Conservation (phyloP, 306 rosid species). For the Mucuna pruriens region DNA sequence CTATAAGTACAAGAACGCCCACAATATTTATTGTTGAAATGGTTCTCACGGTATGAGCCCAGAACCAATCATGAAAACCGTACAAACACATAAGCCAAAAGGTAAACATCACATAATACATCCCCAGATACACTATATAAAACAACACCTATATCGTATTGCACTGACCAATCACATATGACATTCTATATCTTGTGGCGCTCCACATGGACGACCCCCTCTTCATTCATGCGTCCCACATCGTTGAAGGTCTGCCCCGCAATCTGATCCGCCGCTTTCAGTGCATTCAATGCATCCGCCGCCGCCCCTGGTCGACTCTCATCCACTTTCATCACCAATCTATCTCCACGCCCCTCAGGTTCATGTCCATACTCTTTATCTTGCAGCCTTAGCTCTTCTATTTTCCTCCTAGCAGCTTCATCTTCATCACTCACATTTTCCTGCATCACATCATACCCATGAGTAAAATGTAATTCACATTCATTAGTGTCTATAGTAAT, state of each 20-base stretch:
- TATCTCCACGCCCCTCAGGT: constrained; percentile 15
- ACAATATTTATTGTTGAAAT: not conserved
- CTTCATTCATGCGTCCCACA: constrained; percentile 57
- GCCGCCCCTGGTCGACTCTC: constrained; percentile 55
- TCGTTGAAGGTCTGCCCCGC: constrained; percentile 72
- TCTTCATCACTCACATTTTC: constrained; percentile 55
- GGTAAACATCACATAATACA: not conserved
- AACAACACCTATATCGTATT: not conserved
- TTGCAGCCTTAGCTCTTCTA: constrained; percentile 52
- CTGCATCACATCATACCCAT: constrained; percentile 43
- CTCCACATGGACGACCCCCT: constrained; percentile 39
- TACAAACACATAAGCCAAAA: not conserved
- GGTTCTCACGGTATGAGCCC: not conserved
- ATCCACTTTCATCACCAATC: constrained; percentile 39
- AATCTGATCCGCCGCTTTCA: constrained; percentile 62
- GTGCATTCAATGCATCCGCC: constrained; percentile 46
- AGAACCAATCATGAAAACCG: not conserved
- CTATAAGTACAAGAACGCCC: not conserved
- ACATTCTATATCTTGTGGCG: constrained; percentile 35
- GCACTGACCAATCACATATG: not conserved
- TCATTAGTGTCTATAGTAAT: too few species aligned
- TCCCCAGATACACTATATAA: not conserved
- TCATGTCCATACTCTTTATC: constrained; percentile 29
- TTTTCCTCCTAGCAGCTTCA: constrained; percentile 51
- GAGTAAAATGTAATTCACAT: too few species aligned